Base-by-base conservation (phyloP, 2,329 filamentous ascomycete species). In the Tolypocladium tropicale region DNA sequence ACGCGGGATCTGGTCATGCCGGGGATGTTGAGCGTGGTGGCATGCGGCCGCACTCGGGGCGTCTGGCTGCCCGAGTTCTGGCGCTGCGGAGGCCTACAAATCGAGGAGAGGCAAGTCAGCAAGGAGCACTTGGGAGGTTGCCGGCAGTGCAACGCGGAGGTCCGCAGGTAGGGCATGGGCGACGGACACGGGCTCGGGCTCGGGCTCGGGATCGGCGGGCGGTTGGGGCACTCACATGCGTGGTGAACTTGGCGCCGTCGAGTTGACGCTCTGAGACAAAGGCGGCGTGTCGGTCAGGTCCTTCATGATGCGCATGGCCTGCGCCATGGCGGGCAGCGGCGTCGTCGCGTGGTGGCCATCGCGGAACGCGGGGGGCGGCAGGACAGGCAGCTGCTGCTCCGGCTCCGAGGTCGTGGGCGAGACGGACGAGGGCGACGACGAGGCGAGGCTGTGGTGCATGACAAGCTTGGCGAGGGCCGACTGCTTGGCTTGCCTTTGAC, bases 11-110 rank as follows among this genome's bases (percentile, higher is more conserved):
- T 88, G 58, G 94, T 99, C 78, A 99, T 85, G 62, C 94, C 94
- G 56, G 94, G 94, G 58, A 99, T 96, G 70, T 96, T 95, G 65
- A 97, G 85, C 16, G 94, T 96, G 18, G 94, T 97, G 11, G 94
- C 91, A 71, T 95, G 90, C 25, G 86, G 81, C 61, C 87, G 84
- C 52, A 90, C 81, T 61, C 88, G 81, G 32, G 92, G 91, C 6
- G 92, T 95, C 30, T 85, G 84, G 53, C 78, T 80, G 57, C 87
- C 87, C 12, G 90, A 94, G 64, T 86, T 89, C 66, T 88, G 86
- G 66, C 88, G 77, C 58, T 85, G 71, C 1, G 87, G 84, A 53
- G 81, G 82, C 64, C 88, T 90, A 64, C 68, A 53, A 25, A 34
- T 28, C 25, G 41, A 30, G 32, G 41, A 28, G n/a, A 34, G 21